Evolutionary conservation across 176 grass and related monocot genomes (phyloP), one percentile per base, ranked within the genome.

Genomic region (Panicum miliaceum): DNA sequence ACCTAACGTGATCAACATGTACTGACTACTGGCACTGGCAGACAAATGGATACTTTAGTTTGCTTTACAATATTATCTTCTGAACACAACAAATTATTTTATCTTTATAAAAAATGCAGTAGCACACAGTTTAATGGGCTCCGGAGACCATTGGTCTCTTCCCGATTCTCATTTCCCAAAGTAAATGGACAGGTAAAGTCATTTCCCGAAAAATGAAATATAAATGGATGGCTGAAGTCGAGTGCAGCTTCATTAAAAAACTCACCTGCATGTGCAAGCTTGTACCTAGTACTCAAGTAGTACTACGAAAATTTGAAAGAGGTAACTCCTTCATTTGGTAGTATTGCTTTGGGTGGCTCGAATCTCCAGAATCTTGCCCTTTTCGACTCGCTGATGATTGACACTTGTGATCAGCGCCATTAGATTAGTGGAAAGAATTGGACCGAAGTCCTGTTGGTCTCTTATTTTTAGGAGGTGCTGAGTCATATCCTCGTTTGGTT

Each of bases 281-380:
- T 10, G 66, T 72, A 63, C 56, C 13, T 51, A 40, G 12, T n/a
- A 72, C 76, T 7, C 62, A 61, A 56, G 53, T 61, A 56, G 53
- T 61, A 57, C 25, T 32, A 32, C 53, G 57, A 84, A 13, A 32
- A 16, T 52, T 18, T 65, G 64, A 85, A 85, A 81, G 43, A 82
- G 64, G 71, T 71, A 82, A 62, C 54, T 57, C 37, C 88, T 76
- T 13, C 71, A 71, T 82, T 77, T 37, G 71, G 71, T 11, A 71
- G 7, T 48, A 9, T 47, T 18, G 81, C 81, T 68, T 60, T 61
- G 48, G 14, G 25, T 41, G 34, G 25, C 60, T 7, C 75, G 76
- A 32, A 89, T 86, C 83, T 81, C 45, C 43, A 86, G 45, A 82
- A 78, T 82, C 78, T 90, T 90, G 78, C 83, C 78, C 43, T 90